Percentiles rank a stretch among this genome's conserved stretches.
Conservation (phyloP, 805 yeast species). For the Phaffomyces antillensis region DNA sequence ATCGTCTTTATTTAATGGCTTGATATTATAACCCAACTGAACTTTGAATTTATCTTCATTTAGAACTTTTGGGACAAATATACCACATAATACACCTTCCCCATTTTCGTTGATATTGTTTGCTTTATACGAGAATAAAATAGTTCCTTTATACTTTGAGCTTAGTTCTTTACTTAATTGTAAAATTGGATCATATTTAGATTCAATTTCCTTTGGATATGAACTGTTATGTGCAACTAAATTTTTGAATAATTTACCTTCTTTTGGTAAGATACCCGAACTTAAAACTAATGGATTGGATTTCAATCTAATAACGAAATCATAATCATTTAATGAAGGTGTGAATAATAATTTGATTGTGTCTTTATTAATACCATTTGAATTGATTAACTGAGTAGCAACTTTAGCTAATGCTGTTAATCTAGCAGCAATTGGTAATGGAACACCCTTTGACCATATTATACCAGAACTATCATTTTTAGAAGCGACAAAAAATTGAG, state of each 20-base stretch:
- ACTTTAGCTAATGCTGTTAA: constrained; percentile 81
- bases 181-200: constrained; percentile 53
- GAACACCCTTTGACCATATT: constrained; percentile 62
- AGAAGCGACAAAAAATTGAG: constrained; percentile 79
- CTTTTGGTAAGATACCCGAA: constrained; percentile 43
- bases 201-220: constrained; percentile 33
- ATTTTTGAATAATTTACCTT: constrained; percentile 50
- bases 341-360: constrained; percentile 57
- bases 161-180: constrained; percentile 55
- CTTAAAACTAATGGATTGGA: constrained; percentile 35
- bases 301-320: constrained; percentile 62
- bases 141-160: constrained; percentile 54
- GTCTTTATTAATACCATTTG: constrained; percentile 34
- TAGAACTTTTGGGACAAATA: constrained; percentile 64
- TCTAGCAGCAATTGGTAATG: constrained; percentile 77
- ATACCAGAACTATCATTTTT: constrained; percentile 83
- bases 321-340: constrained; percentile 80
- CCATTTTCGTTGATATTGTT: constrained; percentile 48
- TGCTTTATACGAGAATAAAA: constrained; percentile 61
- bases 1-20: constrained; percentile 47
- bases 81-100: constrained; percentile 65
- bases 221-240: constrained; percentile 28
- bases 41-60: constrained; percentile 68
- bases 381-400: constrained; percentile 48
- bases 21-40: constrained; percentile 65